Evolutionary conservation across 805 yeast genomes (phyloP), one percentile per base, ranked within the genome.

Genomic region (Yarrowia keelungensis): DNA sequence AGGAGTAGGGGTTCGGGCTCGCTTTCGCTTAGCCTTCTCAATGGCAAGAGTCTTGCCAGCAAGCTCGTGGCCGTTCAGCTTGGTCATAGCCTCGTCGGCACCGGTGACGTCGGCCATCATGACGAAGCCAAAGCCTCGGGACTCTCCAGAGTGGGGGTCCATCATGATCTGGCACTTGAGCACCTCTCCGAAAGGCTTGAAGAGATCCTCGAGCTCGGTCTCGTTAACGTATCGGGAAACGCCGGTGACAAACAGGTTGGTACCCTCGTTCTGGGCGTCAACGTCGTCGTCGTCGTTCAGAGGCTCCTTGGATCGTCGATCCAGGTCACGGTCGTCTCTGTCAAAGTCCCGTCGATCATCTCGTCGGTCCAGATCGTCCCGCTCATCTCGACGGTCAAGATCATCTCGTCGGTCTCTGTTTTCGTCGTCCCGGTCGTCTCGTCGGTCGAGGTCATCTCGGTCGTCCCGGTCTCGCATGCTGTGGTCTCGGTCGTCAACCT

Each of bases 121-220:
- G 22, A 84, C 83, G 71, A 85, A 85, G 9, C 87, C 88, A 74
- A 82, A 84, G 1, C 87, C 87, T 69, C 84, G 80, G 8, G 85
- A 78, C 36, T 75, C 79, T 2, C 79, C 76, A 1, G 85, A 78
- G 50, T 75, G 79, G 0, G 82, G 80, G 73, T 85, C 87, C 12
- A 73, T 59, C 81, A 85, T 82, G 64, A 85, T 79, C 69, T 81
- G 83, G 41, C 71, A 64, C 59, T 72, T 73, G 36, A 68, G 73
- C 42, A 78, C 76, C 15, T 69, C 56, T 43, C 80, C 80, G 62
- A 69, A 71, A 54, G 74, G 73, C 36, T 70, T 51, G 67, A 78
- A 77, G 47, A 77, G 65, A 4, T 72, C 77, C 42, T 68, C 70
- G 19, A 78, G 71, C 42, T 73, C 73, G 8, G 65, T 46, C 49